These are phyloP conservation scores for Shiraia sp. DNA, from an alignment of 2,329 filamentous ascomycete genomes.

Conservation along the genomic window DNA sequence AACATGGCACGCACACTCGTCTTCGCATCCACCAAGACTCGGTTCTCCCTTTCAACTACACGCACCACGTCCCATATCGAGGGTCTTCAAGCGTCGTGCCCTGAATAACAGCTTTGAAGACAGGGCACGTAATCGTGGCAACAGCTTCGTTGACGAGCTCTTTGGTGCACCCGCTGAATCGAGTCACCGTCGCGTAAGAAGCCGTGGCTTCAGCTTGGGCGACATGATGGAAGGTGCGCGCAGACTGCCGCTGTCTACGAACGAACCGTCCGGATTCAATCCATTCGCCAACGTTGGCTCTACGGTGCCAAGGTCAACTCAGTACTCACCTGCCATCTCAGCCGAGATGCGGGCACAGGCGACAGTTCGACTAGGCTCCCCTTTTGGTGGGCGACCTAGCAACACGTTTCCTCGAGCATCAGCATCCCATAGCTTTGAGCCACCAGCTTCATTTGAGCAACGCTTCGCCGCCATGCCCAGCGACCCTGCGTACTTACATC, in stretches of 20 bases:
- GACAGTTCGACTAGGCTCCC: constrained; percentile 52
- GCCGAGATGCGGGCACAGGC: constrained; percentile 39
- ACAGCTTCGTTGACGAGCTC: constrained; percentile 50
- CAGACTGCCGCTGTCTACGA: constrained; percentile 59
- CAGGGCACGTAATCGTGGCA: constrained; percentile 38
- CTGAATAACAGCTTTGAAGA: constrained; percentile 59
- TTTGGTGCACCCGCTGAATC: constrained; percentile 54
- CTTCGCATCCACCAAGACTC: constrained; percentile 36
- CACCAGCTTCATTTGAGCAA: constrained; percentile 45
- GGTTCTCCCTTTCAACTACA: constrained; percentile 61
- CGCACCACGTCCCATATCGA: constrained; percentile 54
- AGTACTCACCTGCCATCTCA: constrained; percentile 19
- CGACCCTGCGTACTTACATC: constrained; percentile 26
- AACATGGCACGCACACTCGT: constrained; percentile 39
- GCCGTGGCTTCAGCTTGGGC: constrained; percentile 64
- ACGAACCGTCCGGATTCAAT: constrained; percentile 47
- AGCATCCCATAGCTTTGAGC: constrained; percentile 43
- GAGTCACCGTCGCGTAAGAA: constrained; percentile 61
- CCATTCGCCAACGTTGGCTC: constrained; percentile 28
- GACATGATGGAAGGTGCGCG: constrained; percentile 57
- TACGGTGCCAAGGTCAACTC: constrained; percentile 31
- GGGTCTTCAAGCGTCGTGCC: constrained; percentile 62
- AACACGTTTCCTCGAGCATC: constrained; percentile 54
- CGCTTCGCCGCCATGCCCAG: constrained; percentile 38
- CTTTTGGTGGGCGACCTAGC: constrained; percentile 48